Conservation (phyloP, 2,329 filamentous ascomycete genomes). For the Aspergillus sp. region DNA sequence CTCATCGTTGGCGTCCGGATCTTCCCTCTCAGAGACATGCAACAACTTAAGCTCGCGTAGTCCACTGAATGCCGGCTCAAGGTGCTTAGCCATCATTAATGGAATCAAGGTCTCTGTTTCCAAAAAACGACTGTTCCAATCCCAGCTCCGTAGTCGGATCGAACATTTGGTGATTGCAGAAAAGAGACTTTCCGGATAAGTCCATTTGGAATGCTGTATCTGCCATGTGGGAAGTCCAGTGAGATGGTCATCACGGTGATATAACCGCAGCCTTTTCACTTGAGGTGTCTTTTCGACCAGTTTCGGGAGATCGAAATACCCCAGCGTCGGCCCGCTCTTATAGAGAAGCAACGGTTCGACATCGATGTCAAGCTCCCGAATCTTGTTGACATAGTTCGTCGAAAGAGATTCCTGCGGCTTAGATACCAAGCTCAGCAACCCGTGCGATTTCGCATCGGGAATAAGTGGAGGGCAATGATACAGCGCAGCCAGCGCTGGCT, state of each 20-base stretch:
- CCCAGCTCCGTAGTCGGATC: slow-evolving; percentile 49
- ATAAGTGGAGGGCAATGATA: slow-evolving; percentile 68
- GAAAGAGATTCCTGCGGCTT: slow-evolving; percentile 47
- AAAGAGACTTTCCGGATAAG: slow-evolving; percentile 66
- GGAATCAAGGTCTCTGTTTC: slow-evolving; percentile 38
- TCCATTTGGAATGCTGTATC: slow-evolving; percentile 55
- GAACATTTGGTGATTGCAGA: slow-evolving; percentile 55
- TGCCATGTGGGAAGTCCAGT: slow-evolving; percentile 30
- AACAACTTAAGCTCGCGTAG: slow-evolving; percentile 36
- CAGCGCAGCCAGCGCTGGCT: slow-evolving; percentile 70
- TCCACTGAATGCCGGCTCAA: slow-evolving; percentile 52
- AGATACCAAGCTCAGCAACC: slow-evolving; percentile 55
- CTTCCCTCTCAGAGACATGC: slow-evolving; percentile 28
- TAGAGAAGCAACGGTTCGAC: slow-evolving; percentile 57
- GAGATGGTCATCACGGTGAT: slow-evolving; percentile 62
- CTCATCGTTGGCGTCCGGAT: slow-evolving; percentile 26
- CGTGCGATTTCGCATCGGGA: slow-evolving; percentile 48
- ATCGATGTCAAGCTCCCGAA: slow-evolving; percentile 68
- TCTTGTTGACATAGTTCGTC: slow-evolving; percentile 68
- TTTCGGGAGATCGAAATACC: slow-evolving; percentile 54
- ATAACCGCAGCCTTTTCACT: slow-evolving; percentile 68
- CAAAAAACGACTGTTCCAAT: slow-evolving; percentile 55
- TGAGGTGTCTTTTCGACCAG: slow-evolving; percentile 65
- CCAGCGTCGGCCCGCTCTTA: slow-evolving; percentile 50
- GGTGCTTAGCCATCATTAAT: slow-evolving; percentile 53